Evolutionary conservation across 495 filamentous ascomycete genomes (phyloP), one percentile per base, ranked within the genome.

Genomic region (Sordaria brevicollis): DNA sequence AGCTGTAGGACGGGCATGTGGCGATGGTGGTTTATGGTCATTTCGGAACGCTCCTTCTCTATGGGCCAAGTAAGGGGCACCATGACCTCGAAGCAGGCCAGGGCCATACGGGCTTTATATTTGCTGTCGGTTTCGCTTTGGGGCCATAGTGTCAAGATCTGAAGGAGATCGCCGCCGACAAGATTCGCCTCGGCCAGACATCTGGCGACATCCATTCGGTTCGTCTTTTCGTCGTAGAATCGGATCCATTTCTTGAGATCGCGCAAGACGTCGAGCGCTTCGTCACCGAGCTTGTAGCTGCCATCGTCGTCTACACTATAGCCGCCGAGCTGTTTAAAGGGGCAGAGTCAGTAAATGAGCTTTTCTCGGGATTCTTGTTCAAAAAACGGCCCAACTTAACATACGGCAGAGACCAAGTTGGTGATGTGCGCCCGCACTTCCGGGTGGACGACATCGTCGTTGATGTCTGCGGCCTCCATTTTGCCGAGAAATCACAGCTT

Each of bases 41-140:
- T 95, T 72, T 92, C 86, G 33, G 85, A 83, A 41, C 70, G 70
- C 72, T 94, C 87, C 72, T 91, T 89, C 72, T 97, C 93, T 70
- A 95, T 83, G 10, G 94, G 94, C 94, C 94, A 98, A 34, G 95
- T 99, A 74, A 99, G 83, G 35, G 94, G 94, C 2, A 97, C 93
- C 72, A 99, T 87, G 66, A 99, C 83, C 78, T 98, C 94, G 80
- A 97, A 83, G 77, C 93, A 97, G 67, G 93, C 91, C 72, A 97
- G 80, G 25, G 93, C 91, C 35, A 82, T 78, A 37, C 78, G 75
- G 70, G 95, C 86, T 78, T 91, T 92, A 67, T 88, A 91, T 80
- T 90, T 91, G 76, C 90, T 83, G 71, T 88, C 89, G 80, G 89
- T 88, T 34, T 89, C 89, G 72, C 86, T 88, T 41, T 86, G 87